Evolutionary conservation across 345 rosid species (phyloP).

Genomic region (Eucalyptus polyanthemos): DNA sequence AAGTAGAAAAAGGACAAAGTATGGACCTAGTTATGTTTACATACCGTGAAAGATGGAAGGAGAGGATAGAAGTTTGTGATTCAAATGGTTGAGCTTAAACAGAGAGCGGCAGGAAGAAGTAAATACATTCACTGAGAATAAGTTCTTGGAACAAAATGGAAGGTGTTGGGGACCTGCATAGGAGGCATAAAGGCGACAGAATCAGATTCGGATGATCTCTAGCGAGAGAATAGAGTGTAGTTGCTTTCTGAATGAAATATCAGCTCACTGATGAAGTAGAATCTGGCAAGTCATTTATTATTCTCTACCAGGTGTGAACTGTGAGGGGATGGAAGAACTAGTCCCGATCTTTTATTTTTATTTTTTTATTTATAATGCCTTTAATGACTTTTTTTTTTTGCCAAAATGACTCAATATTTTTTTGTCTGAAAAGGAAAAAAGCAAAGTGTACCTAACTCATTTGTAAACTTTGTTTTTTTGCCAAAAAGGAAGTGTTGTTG

Average conservation of each 20-base stretch:
- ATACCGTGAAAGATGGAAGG: not conserved
- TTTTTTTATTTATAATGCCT: not conserved
- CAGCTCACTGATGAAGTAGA: not conserved
- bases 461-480: not conserved
- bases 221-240: not conserved
- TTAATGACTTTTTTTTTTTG: not conserved
- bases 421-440: not conserved
- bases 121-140: not conserved
- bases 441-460: not conserved
- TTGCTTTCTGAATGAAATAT: not conserved
- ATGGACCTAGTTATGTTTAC: not conserved
- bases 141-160: not conserved
- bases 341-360: not conserved
- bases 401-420: not conserved
- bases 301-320: not conserved
- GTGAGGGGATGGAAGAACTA: not conserved
- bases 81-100: not conserved
- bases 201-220: not conserved
- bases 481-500: not conserved
- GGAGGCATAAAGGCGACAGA: not conserved
- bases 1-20: not conserved
- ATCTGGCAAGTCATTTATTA: not conserved
- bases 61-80: not conserved
- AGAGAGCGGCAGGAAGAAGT: not conserved
- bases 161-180: not conserved